phyloP scores from a whole-genome alignment of 768 basidiomycete species.

The Mycena haematopus region DNA sequence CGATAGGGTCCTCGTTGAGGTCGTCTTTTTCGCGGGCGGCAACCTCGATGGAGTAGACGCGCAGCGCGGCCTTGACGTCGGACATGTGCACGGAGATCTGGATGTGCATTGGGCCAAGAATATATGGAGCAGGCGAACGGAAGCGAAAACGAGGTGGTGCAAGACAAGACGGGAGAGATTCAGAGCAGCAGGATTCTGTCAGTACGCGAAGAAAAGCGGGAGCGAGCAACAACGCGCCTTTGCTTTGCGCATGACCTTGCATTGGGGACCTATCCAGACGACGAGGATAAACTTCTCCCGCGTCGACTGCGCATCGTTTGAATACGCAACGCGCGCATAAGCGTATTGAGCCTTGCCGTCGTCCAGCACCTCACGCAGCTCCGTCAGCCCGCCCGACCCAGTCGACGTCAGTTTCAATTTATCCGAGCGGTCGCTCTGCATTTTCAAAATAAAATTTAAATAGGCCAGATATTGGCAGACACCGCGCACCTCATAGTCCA shows the following conservation, averaged over 20 bases:
- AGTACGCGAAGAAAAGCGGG: conserved; percentile 29
- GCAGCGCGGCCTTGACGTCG: conserved; percentile 84
- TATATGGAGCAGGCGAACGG: too few species aligned
- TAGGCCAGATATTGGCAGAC: too few species aligned
- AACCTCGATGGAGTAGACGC: conserved; percentile 86
- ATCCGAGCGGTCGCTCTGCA: conserved; percentile 76
- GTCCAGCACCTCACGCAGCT: conserved; percentile 75
- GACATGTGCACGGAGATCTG: conserved; percentile 93
- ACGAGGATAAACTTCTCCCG: conserved; percentile 91
- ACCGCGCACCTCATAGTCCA: conserved; percentile 76
- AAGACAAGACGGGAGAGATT: not conserved
- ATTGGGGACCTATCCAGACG: conserved; percentile 80
- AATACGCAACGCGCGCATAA: conserved; percentile 83
- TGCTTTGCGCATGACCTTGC: conserved; percentile 92
- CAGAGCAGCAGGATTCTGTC: conserved; percentile 33
- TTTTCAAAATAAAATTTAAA: not conserved
- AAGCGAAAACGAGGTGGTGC: not conserved
- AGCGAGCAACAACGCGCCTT: conserved; percentile 63
- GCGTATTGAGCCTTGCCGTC: conserved; percentile 82
- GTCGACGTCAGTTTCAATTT: conserved; percentile 79
- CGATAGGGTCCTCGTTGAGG: conserved; percentile 86
- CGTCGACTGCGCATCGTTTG: conserved; percentile 85
- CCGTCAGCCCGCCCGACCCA: conserved; percentile 79
- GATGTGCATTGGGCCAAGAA: not conserved
- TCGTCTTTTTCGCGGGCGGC: conserved; percentile 84